Evolutionary conservation across 495 filamentous ascomycete species (phyloP).

Genomic region (Aspergillus heteromorphus): DNA sequence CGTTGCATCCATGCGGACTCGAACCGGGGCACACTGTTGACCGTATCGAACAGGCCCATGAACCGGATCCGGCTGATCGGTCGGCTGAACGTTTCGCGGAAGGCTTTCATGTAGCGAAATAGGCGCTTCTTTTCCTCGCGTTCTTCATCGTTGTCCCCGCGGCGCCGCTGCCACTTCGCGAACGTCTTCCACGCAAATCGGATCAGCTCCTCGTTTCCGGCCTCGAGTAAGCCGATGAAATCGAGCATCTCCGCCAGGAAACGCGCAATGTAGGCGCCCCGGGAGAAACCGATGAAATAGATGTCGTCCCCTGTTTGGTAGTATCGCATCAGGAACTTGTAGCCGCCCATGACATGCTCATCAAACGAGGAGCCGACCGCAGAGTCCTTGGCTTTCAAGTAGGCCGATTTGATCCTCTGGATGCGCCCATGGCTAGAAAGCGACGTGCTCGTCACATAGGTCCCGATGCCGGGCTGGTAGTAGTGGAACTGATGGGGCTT

Average conservation of each 20-base stretch:
- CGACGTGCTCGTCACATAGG: slow-evolving; percentile 66
- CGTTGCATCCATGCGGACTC: slow-evolving; percentile 84
- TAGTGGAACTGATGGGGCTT: slow-evolving; percentile 43
- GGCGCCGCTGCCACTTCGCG: slow-evolving; percentile 72
- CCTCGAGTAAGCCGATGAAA: slow-evolving; percentile 64
- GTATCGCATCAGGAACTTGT: slow-evolving; percentile 78
- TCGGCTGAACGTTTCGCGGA: slow-evolving; percentile 78
- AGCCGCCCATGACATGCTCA: slow-evolving; percentile 72
- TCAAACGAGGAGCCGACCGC: slow-evolving; percentile 80
- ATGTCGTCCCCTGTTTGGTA: slow-evolving; percentile 71
- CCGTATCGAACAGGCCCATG: slow-evolving; percentile 48
- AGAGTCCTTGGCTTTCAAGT: slow-evolving; percentile 77
- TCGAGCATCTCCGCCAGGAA: slow-evolving; percentile 81
- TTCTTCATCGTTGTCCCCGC: slow-evolving; percentile 49
- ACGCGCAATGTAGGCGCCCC: slow-evolving; percentile 72
- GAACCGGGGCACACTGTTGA: slow-evolving; percentile 78
- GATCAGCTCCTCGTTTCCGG: slow-evolving; percentile 77
- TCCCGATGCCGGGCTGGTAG: slow-evolving; percentile 70
- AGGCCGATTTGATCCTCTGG: slow-evolving; percentile 67
- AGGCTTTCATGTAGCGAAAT: slow-evolving; percentile 73
- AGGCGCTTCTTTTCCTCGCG: slow-evolving; percentile 59
- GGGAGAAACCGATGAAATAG: slow-evolving; percentile 70
- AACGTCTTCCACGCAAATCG: slow-evolving; percentile 82
- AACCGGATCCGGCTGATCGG: slow-evolving; percentile 64
- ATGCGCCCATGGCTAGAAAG: slow-evolving; percentile 59